Conservation (phyloP, 305 asterid genomes). For the Solanum aculeatissimum region DNA sequence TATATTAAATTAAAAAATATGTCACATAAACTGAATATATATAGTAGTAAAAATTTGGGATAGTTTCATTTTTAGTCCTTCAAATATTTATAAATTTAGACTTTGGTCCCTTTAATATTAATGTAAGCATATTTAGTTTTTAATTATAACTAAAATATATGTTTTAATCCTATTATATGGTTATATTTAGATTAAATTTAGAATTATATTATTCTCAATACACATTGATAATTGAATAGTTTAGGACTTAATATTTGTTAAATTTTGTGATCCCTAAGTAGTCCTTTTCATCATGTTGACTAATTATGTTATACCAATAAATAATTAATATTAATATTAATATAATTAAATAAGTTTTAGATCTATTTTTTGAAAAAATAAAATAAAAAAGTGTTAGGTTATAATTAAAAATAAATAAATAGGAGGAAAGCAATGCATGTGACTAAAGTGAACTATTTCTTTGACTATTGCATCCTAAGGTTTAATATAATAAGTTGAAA, state of each 20-base stretch:
- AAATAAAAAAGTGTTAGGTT: not conserved
- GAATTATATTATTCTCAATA: not conserved
- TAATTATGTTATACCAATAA: not conserved
- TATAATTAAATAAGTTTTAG: not conserved
- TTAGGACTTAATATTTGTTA: not conserved
- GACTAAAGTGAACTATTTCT: not conserved
- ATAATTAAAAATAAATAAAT: not conserved
- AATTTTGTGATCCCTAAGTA: not conserved
- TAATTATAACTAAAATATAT: not conserved
- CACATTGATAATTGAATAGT: not conserved
- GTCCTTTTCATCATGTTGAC: not conserved
- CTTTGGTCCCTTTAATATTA: not conserved
- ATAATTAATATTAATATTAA: not conserved
- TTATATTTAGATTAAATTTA: not conserved
- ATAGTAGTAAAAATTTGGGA: not conserved
- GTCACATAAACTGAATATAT: not conserved
- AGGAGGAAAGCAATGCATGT: not conserved
- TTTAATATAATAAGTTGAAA: not conserved
- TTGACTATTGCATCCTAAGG: not conserved
- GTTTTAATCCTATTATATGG: not conserved
- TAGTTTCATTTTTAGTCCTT: not conserved
- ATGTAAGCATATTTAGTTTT: not conserved
- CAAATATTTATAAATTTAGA: not conserved
- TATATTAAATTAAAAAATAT: not conserved
- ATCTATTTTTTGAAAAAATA: not conserved